Evolutionary conservation across 148 eudicot species (phyloP).

Genomic region (Persicaria tinctoria): DNA sequence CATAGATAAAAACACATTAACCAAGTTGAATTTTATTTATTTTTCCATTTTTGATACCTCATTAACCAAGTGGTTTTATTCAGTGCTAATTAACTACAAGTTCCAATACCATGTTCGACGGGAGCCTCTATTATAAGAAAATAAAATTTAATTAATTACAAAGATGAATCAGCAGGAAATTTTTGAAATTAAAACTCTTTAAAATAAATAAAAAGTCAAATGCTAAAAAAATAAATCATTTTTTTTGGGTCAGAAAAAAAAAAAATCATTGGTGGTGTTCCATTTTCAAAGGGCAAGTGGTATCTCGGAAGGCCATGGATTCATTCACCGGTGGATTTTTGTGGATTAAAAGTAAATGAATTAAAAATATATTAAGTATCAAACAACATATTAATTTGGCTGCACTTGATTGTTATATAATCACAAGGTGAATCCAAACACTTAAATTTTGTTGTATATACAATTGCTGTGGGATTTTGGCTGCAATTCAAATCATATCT

Average conservation of each 20-base stretch:
- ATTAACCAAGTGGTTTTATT: constrained; percentile 11
- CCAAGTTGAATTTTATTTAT: neutral
- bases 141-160: neutral
- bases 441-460: neutral
- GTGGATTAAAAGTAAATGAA: neutral
- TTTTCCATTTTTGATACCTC: neutral
- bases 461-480: neutral
- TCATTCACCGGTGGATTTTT: neutral
- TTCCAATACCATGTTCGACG: constrained; percentile 20
- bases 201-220: neutral
- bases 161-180: neutral
- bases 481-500: neutral
- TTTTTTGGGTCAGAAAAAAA: too few species aligned
- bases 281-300: neutral
- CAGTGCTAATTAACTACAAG: constrained; percentile 19
- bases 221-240: neutral
- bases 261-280: neutral
- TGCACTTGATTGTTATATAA: constrained; percentile 13
- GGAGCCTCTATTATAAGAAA: neutral
- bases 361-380: neutral
- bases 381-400: constrained; percentile 3
- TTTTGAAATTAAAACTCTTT: neutral
- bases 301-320: neutral
- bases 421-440: constrained; percentile 2
- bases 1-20: neutral